Evolutionary conservation across 495 filamentous ascomycete species (phyloP).

Genomic region (Aspergillus affinis): DNA sequence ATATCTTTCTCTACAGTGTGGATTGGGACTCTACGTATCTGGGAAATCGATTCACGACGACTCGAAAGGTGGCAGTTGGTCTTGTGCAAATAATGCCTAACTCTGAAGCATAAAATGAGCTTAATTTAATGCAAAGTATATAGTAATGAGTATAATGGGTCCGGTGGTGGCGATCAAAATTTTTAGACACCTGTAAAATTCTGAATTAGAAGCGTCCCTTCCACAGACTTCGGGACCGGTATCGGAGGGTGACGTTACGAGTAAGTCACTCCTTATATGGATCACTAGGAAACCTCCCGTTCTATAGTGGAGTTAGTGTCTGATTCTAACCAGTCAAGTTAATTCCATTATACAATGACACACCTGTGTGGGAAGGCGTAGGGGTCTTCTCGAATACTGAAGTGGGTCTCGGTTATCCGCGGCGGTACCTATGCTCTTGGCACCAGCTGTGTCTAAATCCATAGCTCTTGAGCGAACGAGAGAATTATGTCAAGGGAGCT

Average conservation of each 20-base stretch:
- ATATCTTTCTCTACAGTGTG: conserved; percentile 26
- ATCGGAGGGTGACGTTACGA: not conserved
- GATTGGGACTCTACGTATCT: conserved; percentile 44
- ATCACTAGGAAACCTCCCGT: not conserved
- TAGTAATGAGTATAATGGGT: not conserved
- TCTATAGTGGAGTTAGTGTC: not conserved
- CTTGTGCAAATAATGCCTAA: conserved; percentile 41
- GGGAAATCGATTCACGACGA: conserved; percentile 42
- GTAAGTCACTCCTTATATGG: not conserved
- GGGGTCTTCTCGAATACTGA: not conserved
- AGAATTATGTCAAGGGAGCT: no score
- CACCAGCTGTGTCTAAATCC: not conserved
- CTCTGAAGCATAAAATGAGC: not conserved
- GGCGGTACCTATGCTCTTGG: not conserved
- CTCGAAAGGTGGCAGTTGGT: conserved; percentile 38
- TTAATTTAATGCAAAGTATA: not conserved
- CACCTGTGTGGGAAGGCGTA: not conserved
- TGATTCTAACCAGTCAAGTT: not conserved
- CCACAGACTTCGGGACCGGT: not conserved
- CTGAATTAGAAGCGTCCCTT: not conserved
- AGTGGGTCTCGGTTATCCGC: not conserved
- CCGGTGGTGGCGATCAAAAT: not conserved
- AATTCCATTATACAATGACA: not conserved
- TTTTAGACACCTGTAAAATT: not conserved
- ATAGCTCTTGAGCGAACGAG: not conserved